phyloP scores from a whole-genome alignment of 768 basidiomycete genomes.

The Tephrocybe sp. region DNA sequence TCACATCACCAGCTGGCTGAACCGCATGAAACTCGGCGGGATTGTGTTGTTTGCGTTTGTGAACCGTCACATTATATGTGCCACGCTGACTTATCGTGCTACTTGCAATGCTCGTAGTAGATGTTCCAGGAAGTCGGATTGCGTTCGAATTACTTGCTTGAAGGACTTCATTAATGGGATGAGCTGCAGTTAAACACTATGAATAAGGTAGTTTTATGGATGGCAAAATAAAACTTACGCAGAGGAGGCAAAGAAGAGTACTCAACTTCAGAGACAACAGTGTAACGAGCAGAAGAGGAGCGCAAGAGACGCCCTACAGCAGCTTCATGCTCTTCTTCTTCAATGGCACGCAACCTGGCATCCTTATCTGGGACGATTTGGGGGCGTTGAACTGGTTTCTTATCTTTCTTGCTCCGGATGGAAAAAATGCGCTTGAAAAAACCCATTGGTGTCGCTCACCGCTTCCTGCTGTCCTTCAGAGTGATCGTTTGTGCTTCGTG shows the following conservation, averaged over 20 bases:
- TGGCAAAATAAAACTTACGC: constrained; percentile 45
- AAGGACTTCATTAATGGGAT: constrained; percentile 62
- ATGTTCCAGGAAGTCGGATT: constrained; percentile 44
- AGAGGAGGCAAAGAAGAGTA: constrained; percentile 61
- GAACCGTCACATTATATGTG: constrained; percentile 74
- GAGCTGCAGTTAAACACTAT: constrained; percentile 36
- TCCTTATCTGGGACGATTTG: constrained; percentile 25
- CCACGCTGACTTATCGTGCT: constrained; percentile 48
- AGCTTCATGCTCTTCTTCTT: constrained; percentile 53
- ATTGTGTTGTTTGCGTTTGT: constrained; percentile 55
- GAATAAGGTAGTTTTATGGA: background rate
- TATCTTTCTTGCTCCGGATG: constrained; percentile 61
- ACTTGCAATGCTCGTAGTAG: constrained; percentile 53
- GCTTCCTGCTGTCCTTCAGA: constrained; percentile 5
- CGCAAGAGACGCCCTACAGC: constrained; percentile 56
- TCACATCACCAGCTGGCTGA: constrained; percentile 24
- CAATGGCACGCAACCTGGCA: constrained; percentile 18
- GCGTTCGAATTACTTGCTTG: constrained; percentile 36
- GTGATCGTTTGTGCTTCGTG: constrained; percentile 18
- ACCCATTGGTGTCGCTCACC: constrained; percentile 44
- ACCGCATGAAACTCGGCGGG: constrained; percentile 62
- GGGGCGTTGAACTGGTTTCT: constrained; percentile 31
- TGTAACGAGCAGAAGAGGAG: constrained; percentile 68
- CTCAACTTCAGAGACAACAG: constrained; percentile 53
- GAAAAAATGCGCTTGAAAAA: constrained; percentile 72